Evolutionary conservation across 345 rosid species (phyloP), one percentile per base, ranked within the genome.

Genomic region (Pelargonium nanum): DNA sequence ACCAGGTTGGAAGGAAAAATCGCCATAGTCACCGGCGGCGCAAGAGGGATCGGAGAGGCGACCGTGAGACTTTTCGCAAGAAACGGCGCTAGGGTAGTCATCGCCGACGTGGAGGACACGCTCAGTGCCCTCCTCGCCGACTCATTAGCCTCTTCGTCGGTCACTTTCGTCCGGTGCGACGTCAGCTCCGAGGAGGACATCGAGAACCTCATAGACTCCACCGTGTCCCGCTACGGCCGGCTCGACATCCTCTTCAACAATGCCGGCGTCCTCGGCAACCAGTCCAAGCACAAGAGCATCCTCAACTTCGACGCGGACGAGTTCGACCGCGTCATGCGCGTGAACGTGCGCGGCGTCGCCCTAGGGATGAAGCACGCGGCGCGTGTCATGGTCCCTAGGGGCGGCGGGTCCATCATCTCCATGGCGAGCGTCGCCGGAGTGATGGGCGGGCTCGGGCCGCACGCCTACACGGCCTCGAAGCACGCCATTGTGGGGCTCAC

Each of bases 311-410:
- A 89, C 69, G 66, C 61, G 0, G 82, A 80, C 9, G 95, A 87
- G 62, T 85, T 87, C 32, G 97, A 89, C 58, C 58, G 53, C 2
- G 76, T 87, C 30, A 87, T 89, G 92, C 71, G 82, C 0, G 83
- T 89, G 28, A 89, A 87, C 56, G 95, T 87, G 19, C 72, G 65
- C 24, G 92, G 95, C 0, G 62, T 74, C 20, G 90, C 85, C 0
- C 75, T 89, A 0, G 96, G 96, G 53, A 89, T 81, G 60, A 89
- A 89, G 77, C 96, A 89, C 60, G 94, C 87, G 26, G 96, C 96
- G 0, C 85, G 89, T 19, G 89, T 53, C 1, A 86, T 86, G 96
- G 68, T 81, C 30, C 68, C 80, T 0, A 64, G 84, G 64, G 80
- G 85, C 2, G 68, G 68, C 0, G 96, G 96, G 1, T 79, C 87